A percentile compares a stretch with the other conserved stretches of the same genome.
These are phyloP conservation scores for Phytophthora syringae DNA, from an alignment of 352 stramenopile genomes.

Conservation along the genomic window DNA sequence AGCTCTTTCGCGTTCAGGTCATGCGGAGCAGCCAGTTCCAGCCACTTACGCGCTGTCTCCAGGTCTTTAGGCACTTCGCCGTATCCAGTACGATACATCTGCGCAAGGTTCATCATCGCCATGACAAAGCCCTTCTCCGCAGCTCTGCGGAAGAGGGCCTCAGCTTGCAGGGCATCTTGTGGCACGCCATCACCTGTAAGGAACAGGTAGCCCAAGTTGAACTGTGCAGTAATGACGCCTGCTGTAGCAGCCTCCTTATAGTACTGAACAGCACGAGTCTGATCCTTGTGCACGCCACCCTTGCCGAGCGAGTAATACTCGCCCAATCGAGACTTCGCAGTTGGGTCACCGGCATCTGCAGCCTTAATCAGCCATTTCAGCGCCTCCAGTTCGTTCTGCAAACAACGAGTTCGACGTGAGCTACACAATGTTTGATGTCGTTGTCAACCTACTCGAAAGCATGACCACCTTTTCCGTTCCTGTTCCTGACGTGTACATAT, in stretches of 20 bases:
- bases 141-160: slow-evolving; percentile 74
- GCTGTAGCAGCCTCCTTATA: slow-evolving; percentile 74
- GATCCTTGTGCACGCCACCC: slow-evolving; percentile 55
- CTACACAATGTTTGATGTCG: not conserved
- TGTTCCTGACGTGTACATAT: slow-evolving; percentile 79
- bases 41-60: slow-evolving; percentile 72
- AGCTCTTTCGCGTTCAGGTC: slow-evolving; percentile 84
- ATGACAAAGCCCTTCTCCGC: slow-evolving; percentile 86
- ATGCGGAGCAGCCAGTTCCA: slow-evolving; percentile 74
- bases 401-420: slow-evolving; percentile 1
- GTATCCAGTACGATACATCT: slow-evolving; percentile 84
- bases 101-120: slow-evolving; percentile 88
- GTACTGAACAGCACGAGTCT: slow-evolving; percentile 59
- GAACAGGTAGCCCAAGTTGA: slow-evolving; percentile 81
- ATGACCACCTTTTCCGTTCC: slow-evolving; percentile 69
- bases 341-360: slow-evolving; percentile 73
- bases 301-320: slow-evolving; percentile 78
- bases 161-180: slow-evolving; percentile 64
- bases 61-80: slow-evolving; percentile 70
- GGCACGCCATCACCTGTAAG: slow-evolving; percentile 70
- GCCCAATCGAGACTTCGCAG: slow-evolving; percentile 74
- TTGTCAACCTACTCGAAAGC: not conserved
- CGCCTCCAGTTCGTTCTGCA: slow-evolving; percentile 70
- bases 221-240: slow-evolving; percentile 72
- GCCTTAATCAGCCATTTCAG: slow-evolving; percentile 80